Evolutionary conservation across 305 asterid genomes (phyloP), one percentile per base, ranked within the genome.

Genomic region (Solanum hybrid): DNA sequence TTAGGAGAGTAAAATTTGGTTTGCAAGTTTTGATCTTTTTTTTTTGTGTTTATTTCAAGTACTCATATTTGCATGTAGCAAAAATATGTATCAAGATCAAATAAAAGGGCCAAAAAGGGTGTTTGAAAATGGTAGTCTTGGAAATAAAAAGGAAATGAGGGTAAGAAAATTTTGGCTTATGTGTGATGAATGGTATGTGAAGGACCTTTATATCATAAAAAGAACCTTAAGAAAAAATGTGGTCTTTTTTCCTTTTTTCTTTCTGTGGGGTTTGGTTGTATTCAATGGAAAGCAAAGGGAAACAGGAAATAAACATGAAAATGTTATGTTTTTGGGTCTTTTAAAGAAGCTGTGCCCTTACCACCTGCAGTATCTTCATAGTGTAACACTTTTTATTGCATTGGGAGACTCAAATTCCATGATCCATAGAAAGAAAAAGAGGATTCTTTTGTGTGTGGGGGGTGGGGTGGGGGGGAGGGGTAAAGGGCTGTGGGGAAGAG

Each of bases 331-430:
- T 87, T 86, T 88, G 85, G 93, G 91, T 72, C 89, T 93, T 91
- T 89, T 89, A 90, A 85, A 90, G 90, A 88, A 92, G 90, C 89
- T 89, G 89, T 72, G 88, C 89, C 91, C 86, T 40, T 89, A 77
- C 89, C 72, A 84, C 89, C 78, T 86, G 90, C 93, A 90, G 92
- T 81, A 84, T 87, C 86, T 89, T 79, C 88, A 69, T 85, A 81
- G 90, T 87, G 90, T 78, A 86, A 86, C 87, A 17, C 73, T 89
- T 89, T 89, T 86, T 77, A 24, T 86, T 88, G 94, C 94, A 93
- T 94, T 86, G 98, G 94, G 93, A 90, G 88, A 91, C 92, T 95
- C 95, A 94, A 95, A 96, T 96, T 96, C 98, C 96, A 93, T 91
- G 91, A 85, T 90, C 86, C 89, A 88, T 89, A 90, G 87, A 85